These are phyloP conservation scores for Cicer yamashitae DNA, from an alignment of 306 rosid genomes.

Conservation along the genomic window DNA sequence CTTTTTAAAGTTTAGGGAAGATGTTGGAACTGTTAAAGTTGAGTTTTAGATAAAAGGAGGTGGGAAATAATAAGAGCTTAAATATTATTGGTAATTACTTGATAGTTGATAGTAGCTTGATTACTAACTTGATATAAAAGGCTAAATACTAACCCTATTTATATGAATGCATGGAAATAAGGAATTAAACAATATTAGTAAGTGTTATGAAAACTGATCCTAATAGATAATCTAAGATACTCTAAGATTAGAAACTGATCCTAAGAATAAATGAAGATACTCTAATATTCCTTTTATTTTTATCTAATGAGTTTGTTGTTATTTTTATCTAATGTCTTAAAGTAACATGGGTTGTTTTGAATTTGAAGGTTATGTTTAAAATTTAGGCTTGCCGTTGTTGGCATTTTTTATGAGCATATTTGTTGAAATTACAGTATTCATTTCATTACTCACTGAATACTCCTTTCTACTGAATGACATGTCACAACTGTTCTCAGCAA, in stretches of 20 bases:
- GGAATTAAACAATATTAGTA: background rate
- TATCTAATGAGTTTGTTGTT: background rate
- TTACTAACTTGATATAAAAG: background rate
- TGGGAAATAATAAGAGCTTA: background rate
- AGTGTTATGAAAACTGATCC: background rate
- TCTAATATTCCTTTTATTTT: conserved; percentile 5
- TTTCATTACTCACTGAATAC: conserved; percentile 32
- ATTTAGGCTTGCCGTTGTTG: conserved; percentile 25
- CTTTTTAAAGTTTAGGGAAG: conserved; percentile 22
- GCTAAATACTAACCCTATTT: background rate
- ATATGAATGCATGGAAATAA: background rate
- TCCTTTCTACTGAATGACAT: conserved; percentile 26
- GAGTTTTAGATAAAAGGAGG: background rate
- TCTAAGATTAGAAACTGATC: background rate
- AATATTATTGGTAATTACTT: conserved; percentile 3
- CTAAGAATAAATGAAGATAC: background rate
- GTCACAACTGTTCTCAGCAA: conserved; percentile 68
- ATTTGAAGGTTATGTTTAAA: conserved; percentile 16
- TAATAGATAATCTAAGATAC: background rate
- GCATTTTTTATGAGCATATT: conserved; percentile 11
- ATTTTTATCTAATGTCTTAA: conserved; percentile 25
- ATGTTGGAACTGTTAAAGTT: conserved; percentile 17
- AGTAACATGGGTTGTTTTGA: conserved; percentile 8
- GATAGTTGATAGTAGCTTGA: background rate
- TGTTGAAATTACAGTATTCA: conserved; percentile 15